Evolutionary conservation across 1,139 yeast species (phyloP), one percentile per base, ranked within the genome.

Genomic region (Ogataea hybrid): DNA sequence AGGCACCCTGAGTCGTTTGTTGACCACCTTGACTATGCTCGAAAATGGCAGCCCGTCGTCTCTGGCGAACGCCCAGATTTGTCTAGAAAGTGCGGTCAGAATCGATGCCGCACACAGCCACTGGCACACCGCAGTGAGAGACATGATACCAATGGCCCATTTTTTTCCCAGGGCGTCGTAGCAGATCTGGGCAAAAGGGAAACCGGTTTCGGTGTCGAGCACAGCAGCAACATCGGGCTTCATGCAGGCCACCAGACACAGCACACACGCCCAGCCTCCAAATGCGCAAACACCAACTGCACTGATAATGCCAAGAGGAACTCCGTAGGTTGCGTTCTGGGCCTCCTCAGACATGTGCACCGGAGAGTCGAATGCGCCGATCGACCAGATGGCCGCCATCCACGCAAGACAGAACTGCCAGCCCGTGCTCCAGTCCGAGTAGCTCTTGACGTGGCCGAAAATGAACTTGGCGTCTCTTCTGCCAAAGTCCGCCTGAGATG

Each of bases 271-370:
- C 65, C 76, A 81, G 10, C 89, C 89, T 8, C 82, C 57, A 25
- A 78, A 46, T 69, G 81, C 77, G 59, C 89, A 81, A 33, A 70
- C 72, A 15, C 71, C 53, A 47, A 81, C 80, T 14, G 82, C 72
- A 21, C 72, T 64, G 35, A 75, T 63, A 40, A 79, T 82, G 25
- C 88, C 90, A 32, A 75, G 61, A 9, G 90, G 88, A 14, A 82
- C 81, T 11, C 86, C 78, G 39, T 66, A 68, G 17, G 81, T 69
- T 10, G 90, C 87, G 55, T 79, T 76, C 35, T 69, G 68, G 20
- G 85, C 84, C 58, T 84, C 90, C 60, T 84, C 92, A 20, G 81
- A 71, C 75, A 81, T 77, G 60, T 83, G 90, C 37, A 82, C 79
- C 52, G 84, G 80, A 5, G 84, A 75, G 58, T 83, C 90, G 56